phyloP scores from a whole-genome alignment of 2,329 filamentous ascomycete genomes.

The Thelonectria discophora region DNA sequence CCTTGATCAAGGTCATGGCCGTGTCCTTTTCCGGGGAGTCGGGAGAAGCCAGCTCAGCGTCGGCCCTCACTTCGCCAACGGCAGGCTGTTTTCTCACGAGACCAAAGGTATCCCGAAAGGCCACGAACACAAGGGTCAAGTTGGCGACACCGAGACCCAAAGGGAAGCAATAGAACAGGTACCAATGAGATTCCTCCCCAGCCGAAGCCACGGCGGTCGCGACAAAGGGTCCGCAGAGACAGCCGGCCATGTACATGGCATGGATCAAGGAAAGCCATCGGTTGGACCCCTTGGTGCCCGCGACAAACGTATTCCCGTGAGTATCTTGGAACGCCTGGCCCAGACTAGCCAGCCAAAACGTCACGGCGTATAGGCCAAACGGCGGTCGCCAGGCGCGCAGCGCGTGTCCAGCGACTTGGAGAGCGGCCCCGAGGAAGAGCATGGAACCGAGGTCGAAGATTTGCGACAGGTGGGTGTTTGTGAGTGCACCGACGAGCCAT shows the following conservation, averaged over 20 bases:
- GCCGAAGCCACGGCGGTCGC: slow-evolving; percentile 59
- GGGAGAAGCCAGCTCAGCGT: not conserved
- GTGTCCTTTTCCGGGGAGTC: slow-evolving; percentile 38
- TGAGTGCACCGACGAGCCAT: slow-evolving; percentile 66
- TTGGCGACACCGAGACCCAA: slow-evolving; percentile 63
- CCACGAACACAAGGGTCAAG: slow-evolving; percentile 54
- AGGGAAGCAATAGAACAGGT: slow-evolving; percentile 64
- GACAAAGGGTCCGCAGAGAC: slow-evolving; percentile 65
- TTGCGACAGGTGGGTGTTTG: slow-evolving; percentile 62
- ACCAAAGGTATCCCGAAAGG: slow-evolving; percentile 59
- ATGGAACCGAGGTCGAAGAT: slow-evolving; percentile 65
- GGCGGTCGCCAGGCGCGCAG: slow-evolving; percentile 66
- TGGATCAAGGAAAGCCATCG: slow-evolving; percentile 71
- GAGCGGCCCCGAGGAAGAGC: slow-evolving; percentile 61
- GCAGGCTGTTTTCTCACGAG: slow-evolving; percentile 36
- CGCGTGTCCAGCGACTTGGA: slow-evolving; percentile 64
- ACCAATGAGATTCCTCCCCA: slow-evolving; percentile 54
- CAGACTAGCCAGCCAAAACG: slow-evolving; percentile 65
- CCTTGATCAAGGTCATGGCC: slow-evolving; percentile 55
- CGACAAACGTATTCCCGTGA: slow-evolving; percentile 69
- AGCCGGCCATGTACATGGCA: slow-evolving; percentile 67
- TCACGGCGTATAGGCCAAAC: slow-evolving; percentile 64
- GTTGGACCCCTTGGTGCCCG: slow-evolving; percentile 60
- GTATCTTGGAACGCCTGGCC: slow-evolving; percentile 72
- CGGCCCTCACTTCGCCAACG: slow-evolving; percentile 7